Percentiles rank a stretch among this genome's conserved stretches.
These are phyloP conservation scores for Triticum turgidum DNA, from an alignment of 176 grass and related monocot genomes.

Conservation along the genomic window DNA sequence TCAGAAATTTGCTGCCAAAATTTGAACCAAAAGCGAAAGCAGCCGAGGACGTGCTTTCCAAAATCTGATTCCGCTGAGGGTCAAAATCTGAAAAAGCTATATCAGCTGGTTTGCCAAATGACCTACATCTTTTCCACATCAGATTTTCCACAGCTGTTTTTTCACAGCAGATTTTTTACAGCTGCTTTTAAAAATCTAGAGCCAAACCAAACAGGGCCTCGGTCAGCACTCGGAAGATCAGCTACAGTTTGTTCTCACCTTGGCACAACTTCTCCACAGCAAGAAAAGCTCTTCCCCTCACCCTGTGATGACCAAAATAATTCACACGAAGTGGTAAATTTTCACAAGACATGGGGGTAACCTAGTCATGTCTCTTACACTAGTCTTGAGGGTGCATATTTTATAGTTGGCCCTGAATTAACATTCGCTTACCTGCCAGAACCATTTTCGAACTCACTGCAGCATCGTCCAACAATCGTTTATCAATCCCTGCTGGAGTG, in stretches of 20 bases:
- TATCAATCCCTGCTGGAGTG: conserved; percentile 17
- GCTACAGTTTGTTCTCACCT: conserved; percentile 26
- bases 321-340: neutral
- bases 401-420: neutral
- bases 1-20: no score
- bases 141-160: no score
- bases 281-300: neutral
- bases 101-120: no score
- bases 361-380: neutral
- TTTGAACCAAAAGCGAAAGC: no score
- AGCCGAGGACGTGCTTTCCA: no score
- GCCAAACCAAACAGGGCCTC: neutral
- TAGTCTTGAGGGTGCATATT: neutral
- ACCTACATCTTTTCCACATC: no score
- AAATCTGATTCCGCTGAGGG: no score
- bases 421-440: conserved; percentile 30
- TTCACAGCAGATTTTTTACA: no score
- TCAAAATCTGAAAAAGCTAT: no score
- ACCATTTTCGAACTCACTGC: conserved; percentile 18
- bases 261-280: neutral
- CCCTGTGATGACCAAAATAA: conserved; percentile 1
- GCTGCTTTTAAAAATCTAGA: no score
- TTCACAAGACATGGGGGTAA: neutral
- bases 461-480: conserved; percentile 32
- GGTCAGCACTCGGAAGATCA: conserved; percentile 29